phyloP scores from a whole-genome alignment of 2,329 filamentous ascomycete species.

The Trichoderma asperellum region DNA sequence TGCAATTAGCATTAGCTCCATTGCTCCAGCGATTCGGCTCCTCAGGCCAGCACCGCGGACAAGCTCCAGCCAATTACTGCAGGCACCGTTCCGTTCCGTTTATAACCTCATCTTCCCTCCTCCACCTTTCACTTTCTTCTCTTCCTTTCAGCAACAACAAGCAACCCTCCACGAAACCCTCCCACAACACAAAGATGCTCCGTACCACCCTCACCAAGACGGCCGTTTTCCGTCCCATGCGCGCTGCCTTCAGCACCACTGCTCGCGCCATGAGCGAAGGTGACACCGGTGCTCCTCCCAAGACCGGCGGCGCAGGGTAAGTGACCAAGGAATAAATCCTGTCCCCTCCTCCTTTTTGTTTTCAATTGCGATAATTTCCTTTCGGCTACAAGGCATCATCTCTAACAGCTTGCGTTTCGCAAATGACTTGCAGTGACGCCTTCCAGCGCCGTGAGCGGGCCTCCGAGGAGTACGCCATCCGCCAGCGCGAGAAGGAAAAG shows the following conservation, averaged over 20 bases:
- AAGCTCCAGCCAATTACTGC: slow-evolving; percentile 20
- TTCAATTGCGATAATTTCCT: neutral
- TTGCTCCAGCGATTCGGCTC: neutral
- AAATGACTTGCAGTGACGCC: slow-evolving; percentile 66
- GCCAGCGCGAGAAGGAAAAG: slow-evolving; percentile 89
- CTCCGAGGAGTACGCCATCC: slow-evolving; percentile 82
- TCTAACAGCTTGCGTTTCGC: neutral
- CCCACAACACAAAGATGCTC: slow-evolving; percentile 58
- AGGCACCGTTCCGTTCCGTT: neutral
- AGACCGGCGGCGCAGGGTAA: slow-evolving; percentile 58
- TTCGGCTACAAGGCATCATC: neutral
- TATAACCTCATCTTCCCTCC: slow-evolving; percentile 13
- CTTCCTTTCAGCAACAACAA: slow-evolving; percentile 28
- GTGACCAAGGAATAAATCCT: slow-evolving; percentile 36
- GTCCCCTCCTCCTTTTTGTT: neutral
- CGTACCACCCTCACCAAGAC: slow-evolving; percentile 65
- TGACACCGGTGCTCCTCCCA: slow-evolving; percentile 67
- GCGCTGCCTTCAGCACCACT: slow-evolving; percentile 65
- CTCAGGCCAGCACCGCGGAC: slow-evolving; percentile 6
- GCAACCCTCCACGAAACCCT: neutral
- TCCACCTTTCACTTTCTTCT: slow-evolving; percentile 21
- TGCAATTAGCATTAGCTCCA: neutral
- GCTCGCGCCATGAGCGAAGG: slow-evolving; percentile 68
- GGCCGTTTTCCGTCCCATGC: slow-evolving; percentile 57
- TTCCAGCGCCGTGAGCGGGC: slow-evolving; percentile 93